Evolutionary conservation across 2,329 filamentous ascomycete species (phyloP), one percentile per base, ranked within the genome.

Genomic region (Colletotrichum sp.): DNA sequence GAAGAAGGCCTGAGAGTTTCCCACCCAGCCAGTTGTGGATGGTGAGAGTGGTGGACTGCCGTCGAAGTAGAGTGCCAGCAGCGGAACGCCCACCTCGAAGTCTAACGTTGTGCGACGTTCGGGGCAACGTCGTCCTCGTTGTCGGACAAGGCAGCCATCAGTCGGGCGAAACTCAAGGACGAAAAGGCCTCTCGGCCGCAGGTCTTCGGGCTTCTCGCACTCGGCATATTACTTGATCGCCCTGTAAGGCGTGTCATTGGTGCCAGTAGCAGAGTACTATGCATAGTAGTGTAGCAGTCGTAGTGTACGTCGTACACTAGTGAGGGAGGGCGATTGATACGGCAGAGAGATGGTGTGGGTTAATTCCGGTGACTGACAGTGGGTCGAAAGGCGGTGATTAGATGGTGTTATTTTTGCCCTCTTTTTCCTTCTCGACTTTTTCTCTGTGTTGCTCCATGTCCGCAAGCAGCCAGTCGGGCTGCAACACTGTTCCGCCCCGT

Each of bases 391-490:
- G 24, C 57, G 39, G 48, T 30, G 71, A 44, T 44, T 48, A 68
- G 34, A 28, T 62, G 59, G 28, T n/a, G 59, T 28, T 62, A 52
- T 62, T 32, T 6, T 26, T 32, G 28, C 36, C 48, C 32, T 59
- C 34, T 75, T 62, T 63, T 24, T 66, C 34, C 72, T 75, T 66
- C 68, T 64, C 67, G 55, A 66, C 48, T 62, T 63, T 65, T 52
- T 71, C 62, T 57, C 36, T 22, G 13, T n/a, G 26, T 24, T 66
- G 63, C 62, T 64, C 63, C 69, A 60, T 64, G 16, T n/a, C 57
- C 9, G 13, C n/a, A 34, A 75, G 30, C 64, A 68, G 32, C 73
- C 69, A 73, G 73, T 75, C 73, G 73, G 73, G 28, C 73, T 75
- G 69, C 64, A 68, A 59, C 24, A 48, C 59, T 26, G n/a, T 48